Evolutionary conservation across 768 basidiomycete species (phyloP), one percentile per base, ranked within the genome.

Genomic region (Clathrus columnatus): DNA sequence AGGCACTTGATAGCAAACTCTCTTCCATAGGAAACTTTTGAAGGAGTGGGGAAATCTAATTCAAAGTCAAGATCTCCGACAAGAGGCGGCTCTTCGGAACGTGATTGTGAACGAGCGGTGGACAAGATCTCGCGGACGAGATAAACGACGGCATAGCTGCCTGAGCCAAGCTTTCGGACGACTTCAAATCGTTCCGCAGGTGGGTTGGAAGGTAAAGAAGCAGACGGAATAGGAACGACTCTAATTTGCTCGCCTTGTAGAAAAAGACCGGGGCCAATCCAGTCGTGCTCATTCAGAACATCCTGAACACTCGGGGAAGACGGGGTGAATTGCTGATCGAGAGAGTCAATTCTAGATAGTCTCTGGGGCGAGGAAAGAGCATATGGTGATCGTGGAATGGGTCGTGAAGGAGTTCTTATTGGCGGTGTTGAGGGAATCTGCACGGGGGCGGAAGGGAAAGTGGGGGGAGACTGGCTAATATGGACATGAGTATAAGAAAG

Each of bases 1-100:
- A 98, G 75, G 69, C 91, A 88, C 77, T 99, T 98, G 72, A 98
- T 81, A n/a, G 96, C 96, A 69, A 84, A 90, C 66, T 92, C 82
- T 56, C 85, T 78, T 21, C 88, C 89, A 60, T 91, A 88, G 56
- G 69, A 67, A 42, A 54, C 62, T 48, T 72, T 53, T 75, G 76
- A 50, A 63, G 52, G 62, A 63, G 48, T 64, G 64, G 43, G 77
- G 75, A 79, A 76, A 61, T 84, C 80, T 44, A 76, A 46, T 26
- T 57, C 45, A 29, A 51, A 26, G 42, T 56, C 61, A 42, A 58
- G 55, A n/a, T 36, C 26, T 24, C 41, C 30, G 49, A 56, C 60
- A 44, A 48, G 27, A 14, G 52, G 48, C 2, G 43, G 29, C 2
- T 57, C 52, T 29, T 45, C 42, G 57, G 44, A 24, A n/a, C 30